Evolutionary conservation across 2,329 filamentous ascomycete species (phyloP).

Genomic region (Colletotrichum lupini): DNA sequence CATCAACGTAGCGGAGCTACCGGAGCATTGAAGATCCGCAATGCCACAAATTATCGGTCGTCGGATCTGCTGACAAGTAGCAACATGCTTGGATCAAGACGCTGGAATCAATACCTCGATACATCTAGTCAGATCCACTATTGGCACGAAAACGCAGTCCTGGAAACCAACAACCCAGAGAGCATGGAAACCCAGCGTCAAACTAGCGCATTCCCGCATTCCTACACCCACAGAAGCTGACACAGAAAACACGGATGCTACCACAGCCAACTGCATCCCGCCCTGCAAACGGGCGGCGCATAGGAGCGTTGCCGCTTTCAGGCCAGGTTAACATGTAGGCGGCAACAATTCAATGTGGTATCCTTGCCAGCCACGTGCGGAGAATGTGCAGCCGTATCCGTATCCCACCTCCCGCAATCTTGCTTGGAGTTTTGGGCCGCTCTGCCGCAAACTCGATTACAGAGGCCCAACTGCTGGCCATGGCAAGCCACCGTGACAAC

Average conservation of each 20-base stretch:
- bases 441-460: slow-evolving; percentile 1
- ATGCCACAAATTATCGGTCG: background rate
- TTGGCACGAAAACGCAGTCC: slow-evolving; percentile 1
- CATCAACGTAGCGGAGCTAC: background rate
- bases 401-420: slow-evolving; percentile 1
- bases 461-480: background rate
- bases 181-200: slow-evolving; percentile 10
- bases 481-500: background rate
- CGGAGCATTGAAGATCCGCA: background rate
- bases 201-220: background rate
- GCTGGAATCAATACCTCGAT: background rate
- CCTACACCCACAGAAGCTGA: background rate
- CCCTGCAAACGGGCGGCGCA: slow-evolving; percentile 30
- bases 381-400: background rate
- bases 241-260: background rate
- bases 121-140: background rate
- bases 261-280: background rate
- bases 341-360: background rate
- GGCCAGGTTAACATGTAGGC: background rate
- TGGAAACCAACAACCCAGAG: background rate
- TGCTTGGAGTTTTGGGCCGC: background rate
- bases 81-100: background rate
- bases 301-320: slow-evolving; percentile 5
- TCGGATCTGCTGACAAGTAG: background rate
- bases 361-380: slow-evolving; percentile 33